phyloP scores from a whole-genome alignment of 2,329 filamentous ascomycete species.

The Sclerotinia trifoliorum region DNA sequence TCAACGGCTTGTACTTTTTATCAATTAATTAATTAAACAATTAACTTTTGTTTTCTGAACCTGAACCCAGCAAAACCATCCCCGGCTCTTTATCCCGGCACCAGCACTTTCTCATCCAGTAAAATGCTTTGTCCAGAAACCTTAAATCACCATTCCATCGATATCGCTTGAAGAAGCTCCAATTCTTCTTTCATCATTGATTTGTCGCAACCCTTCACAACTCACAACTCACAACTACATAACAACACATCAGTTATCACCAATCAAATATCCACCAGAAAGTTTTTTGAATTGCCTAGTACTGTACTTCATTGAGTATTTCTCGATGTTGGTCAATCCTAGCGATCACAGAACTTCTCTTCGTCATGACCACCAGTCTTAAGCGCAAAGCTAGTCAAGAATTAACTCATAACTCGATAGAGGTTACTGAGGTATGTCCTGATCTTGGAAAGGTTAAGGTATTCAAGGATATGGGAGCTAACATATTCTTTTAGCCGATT shows the following conservation, averaged over 20 bases:
- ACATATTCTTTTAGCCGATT: neutral
- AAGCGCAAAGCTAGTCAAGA: constrained; percentile 35
- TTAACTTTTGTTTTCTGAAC: too few relatives aligned
- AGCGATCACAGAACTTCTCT: constrained; percentile 1
- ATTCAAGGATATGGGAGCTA: neutral
- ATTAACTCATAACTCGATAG: constrained; percentile 28
- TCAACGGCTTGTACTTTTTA: too few relatives aligned
- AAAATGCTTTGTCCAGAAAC: constrained; percentile 15
- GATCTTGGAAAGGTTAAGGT: neutral
- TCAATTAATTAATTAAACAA: too few relatives aligned
- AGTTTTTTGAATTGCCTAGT: neutral
- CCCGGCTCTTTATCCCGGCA: neutral
- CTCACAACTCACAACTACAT: neutral
- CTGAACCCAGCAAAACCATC: neutral
- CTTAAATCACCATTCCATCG: constrained; percentile 5
- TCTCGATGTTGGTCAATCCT: constrained; percentile 17
- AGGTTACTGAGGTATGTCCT: constrained; percentile 25
- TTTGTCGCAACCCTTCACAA: constrained; percentile 9
- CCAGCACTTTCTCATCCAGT: neutral
- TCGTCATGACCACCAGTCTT: constrained; percentile 23
- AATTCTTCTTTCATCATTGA: constrained; percentile 21
- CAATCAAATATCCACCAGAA: neutral
- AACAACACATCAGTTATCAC: constrained; percentile 5
- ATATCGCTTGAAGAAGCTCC: neutral
- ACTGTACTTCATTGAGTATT: neutral